phyloP scores from a whole-genome alignment of 2,329 filamentous ascomycete species.

The Neopestalotiopsis sp. region DNA sequence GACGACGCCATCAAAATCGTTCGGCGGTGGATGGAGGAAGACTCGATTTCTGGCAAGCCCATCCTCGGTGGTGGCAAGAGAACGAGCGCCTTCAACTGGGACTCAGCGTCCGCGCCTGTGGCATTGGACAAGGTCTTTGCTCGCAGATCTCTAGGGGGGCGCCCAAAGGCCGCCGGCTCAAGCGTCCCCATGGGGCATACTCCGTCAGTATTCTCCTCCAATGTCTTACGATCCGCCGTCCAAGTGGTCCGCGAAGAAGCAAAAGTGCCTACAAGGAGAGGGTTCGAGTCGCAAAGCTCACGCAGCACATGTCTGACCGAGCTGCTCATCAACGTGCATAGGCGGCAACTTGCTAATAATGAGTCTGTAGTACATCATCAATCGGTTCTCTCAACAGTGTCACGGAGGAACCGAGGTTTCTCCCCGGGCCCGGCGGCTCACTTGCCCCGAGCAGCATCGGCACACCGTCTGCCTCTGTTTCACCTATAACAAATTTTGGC shows the following conservation, averaged over 20 bases:
- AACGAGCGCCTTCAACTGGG: slow-evolving; percentile 66
- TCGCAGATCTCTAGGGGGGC: slow-evolving; percentile 37
- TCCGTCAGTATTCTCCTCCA: neutral
- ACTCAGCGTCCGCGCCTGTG: slow-evolving; percentile 56
- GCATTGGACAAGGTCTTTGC: slow-evolving; percentile 53
- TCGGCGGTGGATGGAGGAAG: slow-evolving; percentile 70
- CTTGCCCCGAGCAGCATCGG: neutral
- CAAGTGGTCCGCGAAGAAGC: too few species aligned
- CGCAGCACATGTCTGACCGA: neutral
- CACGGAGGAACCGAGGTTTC: neutral
- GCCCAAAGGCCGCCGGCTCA: slow-evolving; percentile 32
- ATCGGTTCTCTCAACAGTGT: slow-evolving; percentile 9
- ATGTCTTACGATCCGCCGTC: neutral
- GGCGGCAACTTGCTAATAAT: neutral
- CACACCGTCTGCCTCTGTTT: neutral
- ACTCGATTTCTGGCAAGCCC: slow-evolving; percentile 59
- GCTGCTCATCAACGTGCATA: neutral
- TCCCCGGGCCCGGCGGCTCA: neutral
- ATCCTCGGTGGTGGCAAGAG: slow-evolving; percentile 49
- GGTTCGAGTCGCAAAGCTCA: too few species aligned
- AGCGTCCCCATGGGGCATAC: slow-evolving; percentile 25
- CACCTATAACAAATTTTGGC: slow-evolving; percentile 28
- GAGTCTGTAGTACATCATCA: neutral
- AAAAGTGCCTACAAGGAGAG: too few species aligned
- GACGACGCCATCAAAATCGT: slow-evolving; percentile 63